Base-by-base conservation (phyloP, 129 eudicot species). In the Artemisia annua region DNA sequence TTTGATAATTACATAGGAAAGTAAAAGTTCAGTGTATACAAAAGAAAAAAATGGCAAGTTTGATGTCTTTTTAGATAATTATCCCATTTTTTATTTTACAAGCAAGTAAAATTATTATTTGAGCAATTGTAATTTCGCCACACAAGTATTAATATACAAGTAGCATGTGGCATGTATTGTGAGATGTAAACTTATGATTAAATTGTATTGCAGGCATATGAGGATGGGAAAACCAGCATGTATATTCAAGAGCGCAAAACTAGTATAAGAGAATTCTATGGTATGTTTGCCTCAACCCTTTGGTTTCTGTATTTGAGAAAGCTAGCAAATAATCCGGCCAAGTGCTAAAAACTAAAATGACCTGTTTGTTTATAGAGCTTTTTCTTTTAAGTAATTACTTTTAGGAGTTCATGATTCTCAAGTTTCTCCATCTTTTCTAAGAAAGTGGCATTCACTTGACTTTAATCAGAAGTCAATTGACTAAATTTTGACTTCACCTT, bases 141-240 rank as follows among this genome's bases (percentile, higher is more conserved):
- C 9, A 39, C 46, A 7, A 7, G 1, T 39, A 1, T 39, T 39
- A n/a, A n/a, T n/a, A 22, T 35, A 30, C 44, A 15, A 30, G 39
- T 7, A 28, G 30, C 14, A 5, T 46, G 48, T 66, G 55, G 24
- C 9, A 35, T 59, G 26, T 10, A 10, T 39, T 39, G 8, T 0
- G 46, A 39, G 46, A 7, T 61, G 56, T 69, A 50, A 60, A 69
- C 32, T 59, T 61, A 28, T 39, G 2, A 28, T 43, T 72, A 50
- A 44, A 17, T 58, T 28, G 49, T 72, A 35, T 78, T 78, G 52
- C 85, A 91, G 97, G 97, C 92, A 1, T 90, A 87, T 10, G 87
- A 80, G 74, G 90, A 86, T 86, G 97, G 97, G 54, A 91, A 84
- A 76, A 84, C 91, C 18, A 84, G 86, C 74, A 82, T 91, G 89